Percentiles rank a stretch among this genome's conserved stretches.
phyloP scores from a whole-genome alignment of 345 rosid genomes.

The Chamaenerion angustifolium region DNA sequence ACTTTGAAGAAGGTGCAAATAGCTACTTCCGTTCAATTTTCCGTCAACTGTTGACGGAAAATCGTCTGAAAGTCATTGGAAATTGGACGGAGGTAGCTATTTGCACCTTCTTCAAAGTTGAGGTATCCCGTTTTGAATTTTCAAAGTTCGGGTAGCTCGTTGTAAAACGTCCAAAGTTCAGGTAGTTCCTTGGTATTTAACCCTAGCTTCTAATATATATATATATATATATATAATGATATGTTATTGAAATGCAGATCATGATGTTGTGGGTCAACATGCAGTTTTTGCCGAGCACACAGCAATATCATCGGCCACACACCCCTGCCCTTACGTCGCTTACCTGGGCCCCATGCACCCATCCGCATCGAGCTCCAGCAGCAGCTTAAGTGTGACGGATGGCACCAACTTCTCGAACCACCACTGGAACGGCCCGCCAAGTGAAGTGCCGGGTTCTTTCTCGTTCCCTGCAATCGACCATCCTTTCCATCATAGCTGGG shows the following conservation, averaged over 20 bases:
- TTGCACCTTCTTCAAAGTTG: too few species aligned
- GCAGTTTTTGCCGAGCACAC: slow-evolving; percentile 61
- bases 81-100: too few species aligned
- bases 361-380: slow-evolving; percentile 51
- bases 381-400: slow-evolving; percentile 42
- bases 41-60: too few species aligned
- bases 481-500: slow-evolving; percentile 40
- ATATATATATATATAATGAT: slow-evolving; percentile 3
- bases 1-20: too few species aligned
- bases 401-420: slow-evolving; percentile 43
- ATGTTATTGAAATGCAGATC: slow-evolving; percentile 40
- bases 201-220: too few species aligned
- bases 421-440: slow-evolving; percentile 68
- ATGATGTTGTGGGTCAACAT: slow-evolving; percentile 57
- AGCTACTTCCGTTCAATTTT: too few species aligned
- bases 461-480: slow-evolving; percentile 64
- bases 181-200: too few species aligned
- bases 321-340: slow-evolving; percentile 86
- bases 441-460: slow-evolving; percentile 63
- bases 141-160: too few species aligned
- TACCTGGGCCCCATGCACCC: slow-evolving; percentile 82
- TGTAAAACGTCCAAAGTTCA: too few species aligned
- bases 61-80: too few species aligned
- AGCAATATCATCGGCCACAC: slow-evolving; percentile 51
- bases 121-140: too few species aligned